Evolutionary conservation across 2,329 filamentous ascomycete species (phyloP).

Genomic region (Fusarium sterilihyphosum): DNA sequence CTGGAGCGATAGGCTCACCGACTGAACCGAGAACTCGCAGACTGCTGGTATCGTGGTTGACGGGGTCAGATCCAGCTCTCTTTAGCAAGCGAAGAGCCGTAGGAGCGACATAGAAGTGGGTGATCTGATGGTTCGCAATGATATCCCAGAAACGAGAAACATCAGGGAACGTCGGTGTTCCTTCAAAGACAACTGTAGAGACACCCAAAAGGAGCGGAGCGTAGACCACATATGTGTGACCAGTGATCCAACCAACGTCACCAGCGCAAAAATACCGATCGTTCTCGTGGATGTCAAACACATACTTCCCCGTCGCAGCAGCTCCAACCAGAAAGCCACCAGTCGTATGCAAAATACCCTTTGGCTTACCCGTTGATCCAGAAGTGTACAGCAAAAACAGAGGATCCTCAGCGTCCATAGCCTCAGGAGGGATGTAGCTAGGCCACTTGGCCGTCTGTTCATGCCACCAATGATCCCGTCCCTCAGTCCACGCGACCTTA

Average conservation of each 20-base stretch:
- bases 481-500: constrained; percentile 84
- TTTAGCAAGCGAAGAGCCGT: constrained; percentile 90
- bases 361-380: constrained; percentile 93
- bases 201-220: constrained; percentile 88
- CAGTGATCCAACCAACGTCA: constrained; percentile 97
- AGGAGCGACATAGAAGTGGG: constrained; percentile 95
- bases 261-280: constrained; percentile 94
- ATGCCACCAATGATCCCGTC: constrained; percentile 93
- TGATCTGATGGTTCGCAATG: constrained; percentile 87
- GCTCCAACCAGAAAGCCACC: constrained; percentile 89
- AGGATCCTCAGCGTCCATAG: constrained; percentile 89
- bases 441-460: constrained; percentile 95
- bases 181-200: constrained; percentile 92
- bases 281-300: constrained; percentile 91
- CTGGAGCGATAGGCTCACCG: constrained; percentile 94
- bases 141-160: constrained; percentile 98
- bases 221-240: constrained; percentile 95
- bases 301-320: constrained; percentile 91
- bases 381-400: constrained; percentile 96
- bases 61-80: constrained; percentile 87
- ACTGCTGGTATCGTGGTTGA: constrained; percentile 78
- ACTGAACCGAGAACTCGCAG: constrained; percentile 89
- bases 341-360: constrained; percentile 95
- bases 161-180: constrained; percentile 90
- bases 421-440: constrained; percentile 83